A percentile compares a stretch with the other conserved stretches of the same genome.
Evolutionary conservation across 768 basidiomycete species (phyloP).

Genomic region (Kwoniella shandongensis): DNA sequence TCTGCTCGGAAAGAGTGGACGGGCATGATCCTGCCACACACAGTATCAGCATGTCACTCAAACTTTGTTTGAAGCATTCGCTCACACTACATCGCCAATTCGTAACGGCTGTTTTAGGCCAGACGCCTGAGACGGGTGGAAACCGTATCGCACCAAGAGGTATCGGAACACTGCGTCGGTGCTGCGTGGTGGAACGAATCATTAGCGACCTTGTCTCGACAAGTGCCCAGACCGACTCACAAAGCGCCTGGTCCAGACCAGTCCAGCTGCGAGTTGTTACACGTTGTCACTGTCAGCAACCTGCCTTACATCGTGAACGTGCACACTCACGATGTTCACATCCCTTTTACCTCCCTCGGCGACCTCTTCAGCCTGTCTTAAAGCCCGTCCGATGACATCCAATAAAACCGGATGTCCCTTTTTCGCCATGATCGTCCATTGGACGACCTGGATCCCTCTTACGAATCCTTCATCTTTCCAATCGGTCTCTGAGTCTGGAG

Average conservation of each 20-base stretch:
- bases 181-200: conserved; percentile 2
- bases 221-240: conserved; percentile 14
- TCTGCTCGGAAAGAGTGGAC: conserved; percentile 32
- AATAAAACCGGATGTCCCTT: conserved; percentile 36
- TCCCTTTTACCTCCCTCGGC: conserved; percentile 1
- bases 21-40: conserved; percentile 26
- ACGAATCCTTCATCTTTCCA: conserved; percentile 29
- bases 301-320: background rate
- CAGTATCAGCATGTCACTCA: background rate
- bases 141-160: conserved; percentile 20
- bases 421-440: conserved; percentile 40
- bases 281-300: background rate
- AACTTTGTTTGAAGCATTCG: background rate
- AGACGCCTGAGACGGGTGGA: conserved; percentile 13
- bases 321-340: conserved; percentile 14
- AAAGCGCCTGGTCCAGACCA: conserved; percentile 38
- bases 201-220: too few species aligned
- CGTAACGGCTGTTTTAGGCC: conserved; percentile 8
- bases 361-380: conserved; percentile 7
- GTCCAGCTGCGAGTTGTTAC: conserved; percentile 15
- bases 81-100: conserved; percentile 20
- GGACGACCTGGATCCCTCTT: conserved; percentile 34
- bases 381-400: conserved; percentile 29
- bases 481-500: conserved; percentile 11
- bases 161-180: conserved; percentile 27